Conservation (phyloP, 371 early-diverging fungal genomes). For the Lichtheimia ornata region DNA sequence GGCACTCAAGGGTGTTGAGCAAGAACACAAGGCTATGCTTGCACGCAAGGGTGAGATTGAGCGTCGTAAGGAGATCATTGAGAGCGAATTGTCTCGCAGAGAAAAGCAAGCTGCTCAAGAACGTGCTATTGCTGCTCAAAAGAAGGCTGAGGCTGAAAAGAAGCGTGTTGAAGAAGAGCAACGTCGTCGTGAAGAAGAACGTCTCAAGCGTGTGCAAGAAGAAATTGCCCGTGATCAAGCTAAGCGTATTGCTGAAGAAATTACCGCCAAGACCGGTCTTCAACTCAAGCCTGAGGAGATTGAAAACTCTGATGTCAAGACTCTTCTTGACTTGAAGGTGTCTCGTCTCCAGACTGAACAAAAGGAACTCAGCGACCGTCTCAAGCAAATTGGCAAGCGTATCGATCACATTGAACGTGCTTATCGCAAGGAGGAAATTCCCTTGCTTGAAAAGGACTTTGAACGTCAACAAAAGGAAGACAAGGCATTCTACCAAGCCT, state of each 20-base stretch:
- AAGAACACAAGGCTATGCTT: slow-evolving; percentile 81
- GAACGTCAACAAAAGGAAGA: slow-evolving; percentile 87
- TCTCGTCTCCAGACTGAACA: slow-evolving; percentile 91
- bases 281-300: slow-evolving; percentile 84
- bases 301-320: slow-evolving; percentile 81
- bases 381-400: slow-evolving; percentile 76
- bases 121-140: slow-evolving; percentile 66
- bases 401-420: slow-evolving; percentile 96
- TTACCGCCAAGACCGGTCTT: slow-evolving; percentile 80
- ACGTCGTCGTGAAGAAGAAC: slow-evolving; percentile 83
- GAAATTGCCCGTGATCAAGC: slow-evolving; percentile 87
- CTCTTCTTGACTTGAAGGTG: slow-evolving; percentile 83
- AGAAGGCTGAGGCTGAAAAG: slow-evolving; percentile 88
- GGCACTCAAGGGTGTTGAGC: slow-evolving; percentile 70
- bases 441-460: slow-evolving; percentile 89
- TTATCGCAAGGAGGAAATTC: slow-evolving; percentile 92
- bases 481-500: slow-evolving; percentile 76
- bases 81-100: slow-evolving; percentile 75
- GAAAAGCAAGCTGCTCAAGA: slow-evolving; percentile 83
- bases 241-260: slow-evolving; percentile 84
- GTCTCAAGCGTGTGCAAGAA: slow-evolving; percentile 74
- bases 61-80: slow-evolving; percentile 89
- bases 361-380: slow-evolving; percentile 74
- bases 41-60: slow-evolving; percentile 87
- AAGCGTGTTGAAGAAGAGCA: slow-evolving; percentile 84